Evolutionary conservation across 345 rosid genomes (phyloP), one percentile per base, ranked within the genome.

Genomic region (Microcos paniculata): DNA sequence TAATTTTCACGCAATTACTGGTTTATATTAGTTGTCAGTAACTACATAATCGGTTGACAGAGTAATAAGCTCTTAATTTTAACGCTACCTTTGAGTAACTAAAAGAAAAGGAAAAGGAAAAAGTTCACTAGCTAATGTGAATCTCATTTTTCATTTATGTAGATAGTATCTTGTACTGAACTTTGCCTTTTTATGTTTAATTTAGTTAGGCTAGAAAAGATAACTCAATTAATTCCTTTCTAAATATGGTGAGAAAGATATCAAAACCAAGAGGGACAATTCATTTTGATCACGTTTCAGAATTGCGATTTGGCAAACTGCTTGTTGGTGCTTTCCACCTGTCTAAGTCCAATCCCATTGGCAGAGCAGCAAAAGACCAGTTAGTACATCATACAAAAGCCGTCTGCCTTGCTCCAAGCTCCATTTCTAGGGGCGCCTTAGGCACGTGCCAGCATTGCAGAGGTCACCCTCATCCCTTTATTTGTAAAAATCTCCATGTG

Each of bases 131-230:
- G 6, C 40, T 35, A 35, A 35, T 35, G 40, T 35, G 4, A 35
- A 35, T 35, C 6, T 35, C 6, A 35, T 35, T 7, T 35, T 35
- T 35, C 40, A 0, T 35, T 35, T 13, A 65, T 24, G 72, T 46
- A 8, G 57, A 46, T 0, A 18, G 18, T n/a, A 49, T 6, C 57
- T 48, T 30, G 10, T 45, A 45, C 76, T 67, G 30, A 73, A 59
- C 58, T 73, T 61, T 12, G 67, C 57, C 59, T 7, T 26, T 43
- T 45, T 8, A 58, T 59, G 55, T 43, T 23, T 52, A 56, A 72
- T 57, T 21, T 42, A 9, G 67, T 59, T 59, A 58, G 76, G 45
- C 67, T 43, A 59, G 19, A 73, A 68, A 73, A 73, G 68, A 28
- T 12, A n/a, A 43, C 28, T 58, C 18, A 7, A 10, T 31, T 18